phyloP scores from a whole-genome alignment of 768 basidiomycete species.

The Tephrocybe sp. region DNA sequence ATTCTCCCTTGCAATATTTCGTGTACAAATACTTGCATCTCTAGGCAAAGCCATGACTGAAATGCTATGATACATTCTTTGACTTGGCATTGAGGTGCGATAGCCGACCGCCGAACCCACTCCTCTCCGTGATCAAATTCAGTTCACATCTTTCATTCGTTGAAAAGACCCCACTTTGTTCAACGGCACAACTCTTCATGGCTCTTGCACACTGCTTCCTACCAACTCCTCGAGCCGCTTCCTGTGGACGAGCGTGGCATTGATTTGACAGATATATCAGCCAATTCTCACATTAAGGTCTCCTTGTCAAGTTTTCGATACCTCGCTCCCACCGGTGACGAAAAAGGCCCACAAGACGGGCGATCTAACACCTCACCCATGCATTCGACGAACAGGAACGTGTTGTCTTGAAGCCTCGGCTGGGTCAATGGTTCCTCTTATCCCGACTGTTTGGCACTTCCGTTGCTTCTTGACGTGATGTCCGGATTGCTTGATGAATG shows the following conservation, averaged over 20 bases:
- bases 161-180: no score
- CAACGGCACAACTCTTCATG: not conserved
- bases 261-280: not conserved
- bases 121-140: not conserved
- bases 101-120: not conserved
- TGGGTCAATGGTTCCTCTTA: not conserved
- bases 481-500: constrained; percentile 7
- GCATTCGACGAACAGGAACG: constrained; percentile 2
- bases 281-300: not conserved
- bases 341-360: not conserved
- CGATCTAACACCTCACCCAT: constrained; percentile 1
- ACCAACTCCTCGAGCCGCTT: not conserved
- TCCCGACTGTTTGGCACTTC: constrained; percentile 5
- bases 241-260: not conserved
- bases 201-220: not conserved
- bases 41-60: no score
- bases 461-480: constrained; percentile 14
- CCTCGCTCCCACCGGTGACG: not conserved
- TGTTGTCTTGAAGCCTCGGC: not conserved
- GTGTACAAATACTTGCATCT: no score
- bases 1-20: no score
- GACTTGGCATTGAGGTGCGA: not conserved
- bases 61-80: no score
- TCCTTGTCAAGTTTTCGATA: not conserved
- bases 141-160: no score